These are phyloP conservation scores for Arabidopsis hybrid DNA, from an alignment of 441 rosid genomes.

Conservation along the genomic window DNA sequence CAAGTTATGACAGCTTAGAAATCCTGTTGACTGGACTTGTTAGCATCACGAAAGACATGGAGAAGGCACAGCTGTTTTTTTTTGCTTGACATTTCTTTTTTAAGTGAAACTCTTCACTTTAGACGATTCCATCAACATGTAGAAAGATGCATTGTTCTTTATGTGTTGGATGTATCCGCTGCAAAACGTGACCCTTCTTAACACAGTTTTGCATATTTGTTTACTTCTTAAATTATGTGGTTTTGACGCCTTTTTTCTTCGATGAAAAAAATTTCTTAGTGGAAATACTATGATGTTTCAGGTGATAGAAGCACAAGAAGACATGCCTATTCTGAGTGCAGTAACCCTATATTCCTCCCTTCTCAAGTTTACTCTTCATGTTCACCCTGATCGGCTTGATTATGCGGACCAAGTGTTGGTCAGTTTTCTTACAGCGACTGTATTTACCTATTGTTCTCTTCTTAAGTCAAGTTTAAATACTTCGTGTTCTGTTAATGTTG, in stretches of 20 bases:
- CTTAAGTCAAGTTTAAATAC: slow-evolving; percentile 27
- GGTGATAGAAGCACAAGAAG: slow-evolving; percentile 96
- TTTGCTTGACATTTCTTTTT: slow-evolving; percentile 16
- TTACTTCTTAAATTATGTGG: slow-evolving; percentile 11
- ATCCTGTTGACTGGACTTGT: slow-evolving; percentile 17
- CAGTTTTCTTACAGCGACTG: slow-evolving; percentile 30
- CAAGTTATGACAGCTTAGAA: slow-evolving; percentile 31
- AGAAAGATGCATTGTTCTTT: slow-evolving; percentile 19
- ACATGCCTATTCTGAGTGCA: slow-evolving; percentile 95
- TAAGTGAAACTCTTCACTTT: neutral
- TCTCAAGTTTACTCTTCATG: slow-evolving; percentile 95
- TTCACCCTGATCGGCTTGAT: slow-evolving; percentile 98
- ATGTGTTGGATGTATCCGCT: slow-evolving; percentile 22
- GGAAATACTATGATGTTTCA: slow-evolving; percentile 48
- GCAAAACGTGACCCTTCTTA: slow-evolving; percentile 24
- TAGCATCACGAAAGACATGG: slow-evolving; percentile 22
- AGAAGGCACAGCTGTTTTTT: slow-evolving; percentile 22
- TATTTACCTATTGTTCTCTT: slow-evolving; percentile 20
- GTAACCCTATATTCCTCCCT: slow-evolving; percentile 95
- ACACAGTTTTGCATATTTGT: slow-evolving; percentile 22
- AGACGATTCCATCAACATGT: slow-evolving; percentile 16
- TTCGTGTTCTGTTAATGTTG: slow-evolving; percentile 11
- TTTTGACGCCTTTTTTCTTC: slow-evolving; percentile 21
- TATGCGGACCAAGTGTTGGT: slow-evolving; percentile 90
- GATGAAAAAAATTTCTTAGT: neutral